phyloP scores from a whole-genome alignment of 2,329 filamentous ascomycete species.

The Hymenoscyphus linearis region DNA sequence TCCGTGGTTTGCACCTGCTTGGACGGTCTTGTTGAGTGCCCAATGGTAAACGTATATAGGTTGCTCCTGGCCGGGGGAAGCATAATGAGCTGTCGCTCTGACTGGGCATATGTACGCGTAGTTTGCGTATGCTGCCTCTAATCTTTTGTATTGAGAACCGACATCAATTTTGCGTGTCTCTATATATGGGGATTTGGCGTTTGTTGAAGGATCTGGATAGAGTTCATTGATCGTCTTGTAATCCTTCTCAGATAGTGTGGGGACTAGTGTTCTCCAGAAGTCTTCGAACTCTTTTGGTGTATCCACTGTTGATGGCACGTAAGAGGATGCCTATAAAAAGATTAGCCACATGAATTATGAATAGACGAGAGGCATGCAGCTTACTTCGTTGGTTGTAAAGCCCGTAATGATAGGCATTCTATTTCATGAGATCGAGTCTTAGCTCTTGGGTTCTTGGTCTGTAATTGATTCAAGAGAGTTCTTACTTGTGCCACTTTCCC shows the following conservation, averaged over 20 bases:
- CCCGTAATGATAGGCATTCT: constrained; percentile 58
- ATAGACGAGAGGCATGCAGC: constrained; percentile 13
- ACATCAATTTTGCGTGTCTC: constrained; percentile 34
- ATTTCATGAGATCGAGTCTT: too few relatives aligned
- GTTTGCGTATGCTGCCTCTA: constrained; percentile 55
- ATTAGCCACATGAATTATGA: too few relatives aligned
- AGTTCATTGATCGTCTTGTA: constrained; percentile 48
- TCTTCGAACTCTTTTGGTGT: constrained; percentile 41
- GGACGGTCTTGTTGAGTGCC: constrained; percentile 38
- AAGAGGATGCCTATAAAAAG: constrained; percentile 37
- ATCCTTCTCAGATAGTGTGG: constrained; percentile 46
- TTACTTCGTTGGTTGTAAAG: constrained; percentile 62
- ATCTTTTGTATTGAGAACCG: constrained; percentile 50
- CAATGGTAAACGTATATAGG: constrained; percentile 53
- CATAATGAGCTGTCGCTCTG: constrained; percentile 49
- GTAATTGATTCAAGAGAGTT: too few relatives aligned
- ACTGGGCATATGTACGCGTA: constrained; percentile 61
- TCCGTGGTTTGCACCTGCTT: constrained; percentile 37
- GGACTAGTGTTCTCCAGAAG: constrained; percentile 59
- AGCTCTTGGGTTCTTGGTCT: too few relatives aligned
- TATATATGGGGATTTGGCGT: constrained; percentile 37
- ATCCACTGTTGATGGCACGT: constrained; percentile 39
- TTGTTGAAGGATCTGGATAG: constrained; percentile 54
- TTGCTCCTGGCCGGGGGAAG: constrained; percentile 9
- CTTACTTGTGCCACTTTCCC: constrained; percentile 41